phyloP scores from a whole-genome alignment of 2,329 filamentous ascomycete genomes.

The Neurospora crassa region DNA sequence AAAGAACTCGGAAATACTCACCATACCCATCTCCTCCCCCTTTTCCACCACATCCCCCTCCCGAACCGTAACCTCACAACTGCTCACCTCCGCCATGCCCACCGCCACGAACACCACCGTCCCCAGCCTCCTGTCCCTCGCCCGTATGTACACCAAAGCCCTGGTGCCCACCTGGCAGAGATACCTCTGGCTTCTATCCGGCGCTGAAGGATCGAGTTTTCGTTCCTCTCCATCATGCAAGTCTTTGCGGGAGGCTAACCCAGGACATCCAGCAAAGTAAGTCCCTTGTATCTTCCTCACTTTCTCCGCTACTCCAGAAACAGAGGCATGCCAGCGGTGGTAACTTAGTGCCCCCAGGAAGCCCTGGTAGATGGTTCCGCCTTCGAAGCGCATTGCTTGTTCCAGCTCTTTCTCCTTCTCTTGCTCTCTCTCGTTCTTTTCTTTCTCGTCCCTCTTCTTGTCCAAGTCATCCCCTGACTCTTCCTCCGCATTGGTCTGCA shows the following conservation, averaged over 20 bases:
- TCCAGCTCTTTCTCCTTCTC: not conserved
- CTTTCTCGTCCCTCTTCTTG: not conserved
- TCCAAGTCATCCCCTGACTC: not conserved
- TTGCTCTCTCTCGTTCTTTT: not conserved
- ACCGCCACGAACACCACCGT: not conserved
- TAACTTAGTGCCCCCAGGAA: not conserved
- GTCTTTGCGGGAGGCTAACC: not conserved
- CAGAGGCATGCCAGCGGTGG: constrained; percentile 1
- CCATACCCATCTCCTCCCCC: not conserved
- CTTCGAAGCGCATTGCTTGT: not conserved
- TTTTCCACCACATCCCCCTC: not conserved
- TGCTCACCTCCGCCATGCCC: not conserved
- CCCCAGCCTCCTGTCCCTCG: not conserved
- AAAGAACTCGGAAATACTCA: not conserved
- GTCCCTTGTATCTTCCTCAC: not conserved
- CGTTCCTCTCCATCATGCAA: not conserved
- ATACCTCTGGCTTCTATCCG: not conserved
- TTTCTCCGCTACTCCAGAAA: not conserved
- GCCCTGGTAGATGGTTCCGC: not conserved
- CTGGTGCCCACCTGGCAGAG: not conserved
- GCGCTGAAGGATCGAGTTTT: not conserved
- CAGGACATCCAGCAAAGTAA: not conserved
- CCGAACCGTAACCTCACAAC: not conserved
- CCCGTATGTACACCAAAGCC: not conserved
- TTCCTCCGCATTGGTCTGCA: not conserved